Evolutionary conservation across 2,329 filamentous ascomycete genomes (phyloP).

Genomic region (Neurospora crassa): DNA sequence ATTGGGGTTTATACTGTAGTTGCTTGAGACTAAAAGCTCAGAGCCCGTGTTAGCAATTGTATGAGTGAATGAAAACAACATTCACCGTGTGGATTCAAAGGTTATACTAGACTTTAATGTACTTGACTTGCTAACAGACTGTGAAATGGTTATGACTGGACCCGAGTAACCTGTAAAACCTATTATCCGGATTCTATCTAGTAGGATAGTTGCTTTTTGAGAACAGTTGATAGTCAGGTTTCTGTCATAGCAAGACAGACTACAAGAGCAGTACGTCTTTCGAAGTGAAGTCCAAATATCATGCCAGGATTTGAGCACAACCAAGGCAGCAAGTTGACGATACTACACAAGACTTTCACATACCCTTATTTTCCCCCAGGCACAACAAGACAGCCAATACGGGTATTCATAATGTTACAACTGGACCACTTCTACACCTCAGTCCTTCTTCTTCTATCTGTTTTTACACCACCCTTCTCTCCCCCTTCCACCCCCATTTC

Average conservation of each 20-base stretch:
- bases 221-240: background rate
- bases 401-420: conserved; percentile 1
- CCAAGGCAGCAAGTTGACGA: background rate
- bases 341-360: background rate
- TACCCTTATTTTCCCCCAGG: background rate
- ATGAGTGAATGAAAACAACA: too few species aligned
- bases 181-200: background rate
- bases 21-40: background rate
- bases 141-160: background rate
- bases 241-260: background rate
- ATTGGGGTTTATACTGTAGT: background rate
- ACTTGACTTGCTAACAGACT: too few species aligned
- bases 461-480: background rate
- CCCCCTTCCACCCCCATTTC: background rate
- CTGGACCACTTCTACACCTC: background rate
- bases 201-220: background rate
- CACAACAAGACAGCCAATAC: background rate
- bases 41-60: background rate
- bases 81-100: too few species aligned
- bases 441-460: background rate
- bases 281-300: too few species aligned
- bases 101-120: too few species aligned
- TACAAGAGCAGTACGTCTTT: background rate
- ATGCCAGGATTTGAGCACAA: background rate
- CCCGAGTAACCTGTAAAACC: background rate